A percentile compares a stretch with the other conserved stretches of the same genome.
phyloP scores from a whole-genome alignment of 1,284 basidiomycete species.

The Sporisorium scitamineum region DNA sequence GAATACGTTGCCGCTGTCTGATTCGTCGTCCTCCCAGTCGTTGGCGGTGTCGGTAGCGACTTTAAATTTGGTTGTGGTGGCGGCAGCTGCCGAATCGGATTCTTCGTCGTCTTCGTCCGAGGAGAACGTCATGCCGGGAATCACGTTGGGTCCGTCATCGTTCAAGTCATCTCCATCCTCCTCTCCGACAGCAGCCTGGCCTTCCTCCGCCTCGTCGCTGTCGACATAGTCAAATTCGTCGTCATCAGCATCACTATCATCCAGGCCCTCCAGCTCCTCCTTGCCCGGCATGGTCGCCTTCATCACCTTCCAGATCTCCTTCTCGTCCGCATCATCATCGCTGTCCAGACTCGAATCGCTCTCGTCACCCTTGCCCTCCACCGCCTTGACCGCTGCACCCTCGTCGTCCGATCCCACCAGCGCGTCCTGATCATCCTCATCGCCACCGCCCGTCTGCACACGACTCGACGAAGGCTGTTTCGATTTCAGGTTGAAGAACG shows the following conservation, averaged over 20 bases:
- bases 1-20: slow-evolving; percentile 56
- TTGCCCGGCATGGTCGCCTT: slow-evolving; percentile 71
- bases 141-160: slow-evolving; percentile 31
- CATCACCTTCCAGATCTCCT: slow-evolving; percentile 71
- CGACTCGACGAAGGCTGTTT: slow-evolving; percentile 40
- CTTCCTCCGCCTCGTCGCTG: slow-evolving; percentile 34
- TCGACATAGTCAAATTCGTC: slow-evolving; percentile 54
- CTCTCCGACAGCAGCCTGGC: slow-evolving; percentile 19
- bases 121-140: slow-evolving; percentile 53
- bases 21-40: slow-evolving; percentile 45
- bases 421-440: slow-evolving; percentile 66
- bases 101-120: slow-evolving; percentile 27
- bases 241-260: slow-evolving; percentile 50
- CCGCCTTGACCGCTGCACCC: slow-evolving; percentile 71
- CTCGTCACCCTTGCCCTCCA: slow-evolving; percentile 24
- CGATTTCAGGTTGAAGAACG: slow-evolving; percentile 66
- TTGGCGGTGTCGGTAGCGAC: background rate
- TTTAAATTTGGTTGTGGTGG: too few species aligned
- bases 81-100: background rate
- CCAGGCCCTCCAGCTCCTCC: slow-evolving; percentile 73
- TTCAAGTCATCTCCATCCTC: slow-evolving; percentile 53
- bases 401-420: slow-evolving; percentile 73
- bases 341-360: slow-evolving; percentile 34
- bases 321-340: slow-evolving; percentile 61
- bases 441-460: slow-evolving; percentile 37